Evolutionary conservation across 1,139 yeast genomes (phyloP), one percentile per base, ranked within the genome.

Genomic region (Yamadazyma triangularis): DNA sequence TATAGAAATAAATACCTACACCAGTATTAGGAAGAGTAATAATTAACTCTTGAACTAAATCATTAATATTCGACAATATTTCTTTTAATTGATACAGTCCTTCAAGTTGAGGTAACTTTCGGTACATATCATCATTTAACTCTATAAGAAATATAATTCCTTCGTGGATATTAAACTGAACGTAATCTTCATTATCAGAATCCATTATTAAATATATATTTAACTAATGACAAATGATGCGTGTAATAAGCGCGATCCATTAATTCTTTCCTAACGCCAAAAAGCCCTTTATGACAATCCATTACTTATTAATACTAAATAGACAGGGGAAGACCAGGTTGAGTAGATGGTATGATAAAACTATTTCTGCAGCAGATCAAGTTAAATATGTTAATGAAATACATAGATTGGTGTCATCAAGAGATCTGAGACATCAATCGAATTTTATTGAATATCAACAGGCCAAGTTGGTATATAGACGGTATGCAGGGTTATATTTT

Each of bases 301-400:
- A 86, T 45, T 89, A 78, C 56, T 67, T 89, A 29, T 58, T 89
- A 28, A 82, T 91, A 29, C 79, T 89, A 51, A 91, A 89, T 53
- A 73, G 95, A 39, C 96, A 88, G 58, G 97, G 98, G n/a, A 85
- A 86, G 47, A 77, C 91, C 23, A 73, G 98, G 36, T 63, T 91
- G 15, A 81, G 87, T 13, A 83, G 87, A 53, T 89, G 95, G 93
- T 91, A 59, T 51, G 51, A 71, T 45, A 56, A 56, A 33, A 43
- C 49, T 29, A 53, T 51, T 36, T 52, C 60, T 3, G 42, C 53
- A 2, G 47, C 64, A 53, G 84, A 79, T 28, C 63, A 68, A 23
- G 81, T 75, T 39, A 74, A 77, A 43, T 56, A 68, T 30, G 74
- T 79, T 24, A 66, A 67, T 24, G 88, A 84, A 30, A 79, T 88